These are phyloP conservation scores for Eucalyptus shirleyi DNA, from an alignment of 345 rosid species.

Conservation along the genomic window DNA sequence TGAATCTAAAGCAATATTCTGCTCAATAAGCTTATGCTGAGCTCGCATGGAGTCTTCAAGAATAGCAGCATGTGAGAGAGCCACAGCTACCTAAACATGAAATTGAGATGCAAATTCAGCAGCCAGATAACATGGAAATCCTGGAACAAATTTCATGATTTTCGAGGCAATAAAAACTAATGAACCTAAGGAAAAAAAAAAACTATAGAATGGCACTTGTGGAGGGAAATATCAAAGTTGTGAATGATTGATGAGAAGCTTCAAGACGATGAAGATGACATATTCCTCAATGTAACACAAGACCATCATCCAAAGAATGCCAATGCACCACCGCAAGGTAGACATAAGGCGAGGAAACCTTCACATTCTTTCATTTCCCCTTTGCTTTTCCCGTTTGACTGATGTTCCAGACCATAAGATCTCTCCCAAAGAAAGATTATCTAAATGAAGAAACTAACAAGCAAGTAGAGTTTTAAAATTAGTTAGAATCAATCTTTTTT, in stretches of 20 bases:
- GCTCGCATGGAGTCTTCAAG: slow-evolving; percentile 93
- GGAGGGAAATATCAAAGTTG: not conserved
- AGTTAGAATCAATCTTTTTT: not conserved
- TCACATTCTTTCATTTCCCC: not conserved
- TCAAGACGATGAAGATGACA: not conserved
- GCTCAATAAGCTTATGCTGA: slow-evolving; percentile 71
- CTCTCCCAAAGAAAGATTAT: not conserved
- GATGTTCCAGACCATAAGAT: not conserved
- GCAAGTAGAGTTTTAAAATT: not conserved
- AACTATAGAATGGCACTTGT: not conserved
- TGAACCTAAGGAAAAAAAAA: not conserved
- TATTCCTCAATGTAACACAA: not conserved
- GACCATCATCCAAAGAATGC: not conserved
- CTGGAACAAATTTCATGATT: not conserved
- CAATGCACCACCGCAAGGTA: not conserved
- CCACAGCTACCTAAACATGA: slow-evolving; percentile 77
- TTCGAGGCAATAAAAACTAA: not conserved
- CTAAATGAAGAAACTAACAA: not conserved
- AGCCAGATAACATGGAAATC: not conserved
- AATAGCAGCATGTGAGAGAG: slow-evolving; percentile 94
- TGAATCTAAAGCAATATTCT: slow-evolving; percentile 63
- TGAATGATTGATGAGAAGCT: not conserved
- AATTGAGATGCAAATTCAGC: not conserved
- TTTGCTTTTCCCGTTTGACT: not conserved
- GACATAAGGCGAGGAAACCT: not conserved